Conservation (phyloP, 192 early-diverging fungal genomes). For the Dissophora globulifera region DNA sequence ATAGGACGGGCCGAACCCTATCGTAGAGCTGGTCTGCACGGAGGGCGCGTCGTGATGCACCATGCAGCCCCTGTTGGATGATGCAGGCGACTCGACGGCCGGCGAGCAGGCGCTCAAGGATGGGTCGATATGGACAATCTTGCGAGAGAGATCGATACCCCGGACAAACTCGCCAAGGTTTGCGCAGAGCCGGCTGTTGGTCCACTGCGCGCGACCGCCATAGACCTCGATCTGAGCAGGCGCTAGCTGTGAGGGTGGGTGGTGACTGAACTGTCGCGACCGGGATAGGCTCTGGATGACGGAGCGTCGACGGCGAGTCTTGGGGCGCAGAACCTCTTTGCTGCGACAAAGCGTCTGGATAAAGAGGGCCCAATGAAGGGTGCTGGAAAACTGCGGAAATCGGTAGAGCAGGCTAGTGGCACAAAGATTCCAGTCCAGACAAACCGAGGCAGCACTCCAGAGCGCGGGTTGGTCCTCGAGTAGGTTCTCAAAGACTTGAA, state of each 20-base stretch:
- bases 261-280: slow-evolving; percentile 5
- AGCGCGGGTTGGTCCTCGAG: slow-evolving; percentile 34
- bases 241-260: slow-evolving; percentile 15
- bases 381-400: slow-evolving; percentile 51
- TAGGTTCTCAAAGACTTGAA: slow-evolving; percentile 55
- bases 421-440: slow-evolving; percentile 56
- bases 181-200: slow-evolving; percentile 8
- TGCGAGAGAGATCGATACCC: slow-evolving; percentile 55
- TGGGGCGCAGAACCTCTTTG: slow-evolving; percentile 28
- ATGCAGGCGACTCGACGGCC: background rate
- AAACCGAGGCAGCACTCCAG: slow-evolving; percentile 43
- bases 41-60: background rate
- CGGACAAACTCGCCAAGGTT: slow-evolving; percentile 55
- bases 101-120: background rate
- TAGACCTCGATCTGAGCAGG: slow-evolving; percentile 8
- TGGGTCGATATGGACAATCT: background rate
- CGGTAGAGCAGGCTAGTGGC: slow-evolving; percentile 53
- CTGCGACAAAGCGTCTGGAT: slow-evolving; percentile 49
- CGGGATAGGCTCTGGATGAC: slow-evolving; percentile 13
- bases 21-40: no score
- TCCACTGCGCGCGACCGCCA: slow-evolving; percentile 9
- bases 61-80: background rate
- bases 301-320: slow-evolving; percentile 13
- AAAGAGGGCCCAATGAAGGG: slow-evolving; percentile 60
- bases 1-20: background rate